These are phyloP conservation scores for Samsoniella hepiali DNA, from an alignment of 2,329 filamentous ascomycete species.

Conservation along the genomic window DNA sequence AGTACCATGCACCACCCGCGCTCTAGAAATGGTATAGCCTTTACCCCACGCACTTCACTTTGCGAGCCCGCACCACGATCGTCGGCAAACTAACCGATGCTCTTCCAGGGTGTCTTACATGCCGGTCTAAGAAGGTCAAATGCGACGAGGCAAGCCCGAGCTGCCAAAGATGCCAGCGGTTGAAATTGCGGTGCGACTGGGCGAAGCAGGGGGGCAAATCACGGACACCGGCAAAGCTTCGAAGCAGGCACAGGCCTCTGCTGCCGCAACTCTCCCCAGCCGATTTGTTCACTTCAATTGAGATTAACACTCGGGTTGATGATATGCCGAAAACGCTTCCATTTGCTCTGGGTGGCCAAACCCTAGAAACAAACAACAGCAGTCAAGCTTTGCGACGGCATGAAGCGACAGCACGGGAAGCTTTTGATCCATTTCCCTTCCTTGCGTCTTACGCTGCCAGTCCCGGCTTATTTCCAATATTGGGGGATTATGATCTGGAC, in stretches of 20 bases:
- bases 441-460: too few species aligned
- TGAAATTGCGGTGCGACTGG: slow-evolving; percentile 13
- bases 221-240: not conserved
- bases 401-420: not conserved
- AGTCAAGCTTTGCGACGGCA: not conserved
- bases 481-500: too few species aligned
- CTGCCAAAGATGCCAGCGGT: slow-evolving; percentile 14
- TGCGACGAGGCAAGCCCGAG: slow-evolving; percentile 16
- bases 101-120: slow-evolving; percentile 13
- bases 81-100: not conserved
- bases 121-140: slow-evolving; percentile 17
- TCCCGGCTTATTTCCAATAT: too few species aligned
- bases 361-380: not conserved
- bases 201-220: not conserved
- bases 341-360: too few species aligned
- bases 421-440: not conserved
- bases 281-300: too few species aligned
- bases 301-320: too few species aligned
- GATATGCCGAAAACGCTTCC: too few species aligned
- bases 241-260: not conserved
- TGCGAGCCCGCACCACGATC: too few species aligned
- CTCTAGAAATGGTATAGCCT: not conserved
- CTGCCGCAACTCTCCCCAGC: slow-evolving; percentile 2
- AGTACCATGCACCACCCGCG: not conserved
- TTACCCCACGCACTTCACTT: too few species aligned